These are phyloP conservation scores for Podosphaera xanthii DNA, from an alignment of 2,329 filamentous ascomycete species.

Conservation along the genomic window DNA sequence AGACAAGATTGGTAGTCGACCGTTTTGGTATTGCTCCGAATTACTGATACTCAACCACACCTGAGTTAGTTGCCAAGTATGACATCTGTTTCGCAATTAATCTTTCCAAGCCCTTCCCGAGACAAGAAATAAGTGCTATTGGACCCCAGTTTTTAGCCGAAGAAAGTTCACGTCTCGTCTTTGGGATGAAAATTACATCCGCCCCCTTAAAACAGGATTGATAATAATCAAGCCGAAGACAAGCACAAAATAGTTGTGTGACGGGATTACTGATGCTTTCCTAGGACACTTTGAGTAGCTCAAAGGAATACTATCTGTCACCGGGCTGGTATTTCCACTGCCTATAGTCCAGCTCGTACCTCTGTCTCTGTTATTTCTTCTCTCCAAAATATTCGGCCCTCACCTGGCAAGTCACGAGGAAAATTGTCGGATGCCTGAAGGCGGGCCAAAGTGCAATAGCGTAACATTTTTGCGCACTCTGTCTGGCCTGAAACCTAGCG, in stretches of 20 bases:
- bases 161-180: background rate
- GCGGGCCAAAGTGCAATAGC: too few relatives aligned
- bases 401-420: background rate
- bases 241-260: background rate
- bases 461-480: background rate
- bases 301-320: background rate
- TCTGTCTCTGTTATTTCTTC: too few relatives aligned
- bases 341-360: background rate
- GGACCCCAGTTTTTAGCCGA: background rate
- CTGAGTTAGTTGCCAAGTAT: background rate
- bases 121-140: background rate
- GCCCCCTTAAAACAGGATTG: background rate
- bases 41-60: background rate
- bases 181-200: background rate
- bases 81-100: background rate
- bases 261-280: background rate
- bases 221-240: background rate
- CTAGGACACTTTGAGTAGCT: background rate
- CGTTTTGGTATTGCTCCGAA: background rate
- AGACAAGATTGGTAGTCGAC: background rate
- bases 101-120: background rate
- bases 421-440: too few relatives aligned
- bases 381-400: background rate
- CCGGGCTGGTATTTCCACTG: background rate
- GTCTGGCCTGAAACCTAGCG: background rate